These are phyloP conservation scores for Piper betle DNA, from an alignment of 164 flowering plant species.

Conservation along the genomic window DNA sequence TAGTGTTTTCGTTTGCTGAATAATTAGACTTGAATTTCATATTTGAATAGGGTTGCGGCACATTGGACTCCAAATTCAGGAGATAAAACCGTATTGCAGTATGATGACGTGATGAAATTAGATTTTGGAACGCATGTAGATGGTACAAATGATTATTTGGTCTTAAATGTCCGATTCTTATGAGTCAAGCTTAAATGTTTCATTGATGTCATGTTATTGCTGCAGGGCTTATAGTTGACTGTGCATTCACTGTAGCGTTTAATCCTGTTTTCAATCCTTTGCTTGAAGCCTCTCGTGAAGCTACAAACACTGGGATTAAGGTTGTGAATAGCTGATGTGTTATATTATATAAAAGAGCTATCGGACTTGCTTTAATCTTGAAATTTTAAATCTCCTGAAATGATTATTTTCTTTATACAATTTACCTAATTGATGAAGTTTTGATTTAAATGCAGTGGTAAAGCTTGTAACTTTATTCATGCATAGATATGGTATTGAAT, in stretches of 20 bases:
- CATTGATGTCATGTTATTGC: neutral
- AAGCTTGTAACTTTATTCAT: too few species aligned
- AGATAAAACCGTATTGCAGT: constrained; percentile 92
- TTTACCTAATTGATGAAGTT: too few species aligned
- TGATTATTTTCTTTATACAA: too few species aligned
- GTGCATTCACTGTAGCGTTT: constrained; percentile 94
- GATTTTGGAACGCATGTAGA: constrained; percentile 98
- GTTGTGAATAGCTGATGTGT: constrained; percentile 14
- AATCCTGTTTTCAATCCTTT: constrained; percentile 92
- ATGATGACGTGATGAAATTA: constrained; percentile 98
- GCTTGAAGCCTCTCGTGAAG: constrained; percentile 91
- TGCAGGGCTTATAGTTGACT: constrained; percentile 82
- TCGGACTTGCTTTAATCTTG: too few species aligned
- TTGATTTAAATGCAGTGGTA: too few species aligned
- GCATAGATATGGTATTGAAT: too few species aligned
- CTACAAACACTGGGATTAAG: constrained; percentile 87
- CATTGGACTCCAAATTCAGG: constrained; percentile 99
- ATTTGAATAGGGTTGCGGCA: constrained; percentile 80
- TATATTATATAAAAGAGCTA: too few species aligned
- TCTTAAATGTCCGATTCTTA: neutral
- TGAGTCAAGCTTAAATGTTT: neutral
- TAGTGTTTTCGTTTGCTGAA: neutral
- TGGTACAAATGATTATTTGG: constrained; percentile 28
- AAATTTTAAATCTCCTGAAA: too few species aligned
- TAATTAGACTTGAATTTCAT: neutral